Evolutionary conservation across 2,329 filamentous ascomycete species (phyloP).

Genomic region (Emmonsiellopsis sp.): DNA sequence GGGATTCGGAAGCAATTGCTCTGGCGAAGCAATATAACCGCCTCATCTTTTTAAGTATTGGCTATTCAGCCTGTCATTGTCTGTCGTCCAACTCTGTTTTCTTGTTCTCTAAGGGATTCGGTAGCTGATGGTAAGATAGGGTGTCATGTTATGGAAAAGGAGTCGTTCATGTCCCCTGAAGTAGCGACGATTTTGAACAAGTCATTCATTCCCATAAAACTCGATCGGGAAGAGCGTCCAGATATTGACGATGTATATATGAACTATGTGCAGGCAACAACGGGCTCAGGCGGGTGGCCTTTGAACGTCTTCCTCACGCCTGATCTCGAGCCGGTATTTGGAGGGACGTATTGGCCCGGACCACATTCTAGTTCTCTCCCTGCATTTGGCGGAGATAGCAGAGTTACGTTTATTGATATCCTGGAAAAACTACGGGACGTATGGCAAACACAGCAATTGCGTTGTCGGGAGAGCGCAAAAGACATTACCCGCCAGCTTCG

Average conservation of each 20-base stretch:
- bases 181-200: slow-evolving; percentile 76
- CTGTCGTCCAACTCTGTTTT: slow-evolving; percentile 26
- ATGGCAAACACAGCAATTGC: slow-evolving; percentile 77
- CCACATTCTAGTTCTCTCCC: slow-evolving; percentile 49
- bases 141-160: slow-evolving; percentile 84
- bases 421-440: slow-evolving; percentile 63
- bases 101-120: neutral
- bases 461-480: slow-evolving; percentile 72
- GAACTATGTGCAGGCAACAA: slow-evolving; percentile 95
- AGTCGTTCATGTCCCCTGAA: slow-evolving; percentile 77
- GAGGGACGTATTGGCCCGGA: slow-evolving; percentile 90
- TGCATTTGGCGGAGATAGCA: slow-evolving; percentile 38
- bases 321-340: slow-evolving; percentile 86
- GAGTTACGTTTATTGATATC: slow-evolving; percentile 74
- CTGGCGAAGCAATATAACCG: slow-evolving; percentile 75
- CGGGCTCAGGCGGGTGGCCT: slow-evolving; percentile 84
- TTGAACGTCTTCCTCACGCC: slow-evolving; percentile 95
- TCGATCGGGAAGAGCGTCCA: slow-evolving; percentile 88
- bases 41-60: slow-evolving; percentile 86
- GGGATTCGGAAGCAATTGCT: slow-evolving; percentile 66
- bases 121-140: slow-evolving; percentile 37
- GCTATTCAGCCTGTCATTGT: slow-evolving; percentile 95
- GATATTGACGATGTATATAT: slow-evolving; percentile 95
- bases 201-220: slow-evolving; percentile 80
- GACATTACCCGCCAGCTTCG: slow-evolving; percentile 72